phyloP scores from a whole-genome alignment of 148 eudicot species.

The Rhododendron griersonianum region DNA sequence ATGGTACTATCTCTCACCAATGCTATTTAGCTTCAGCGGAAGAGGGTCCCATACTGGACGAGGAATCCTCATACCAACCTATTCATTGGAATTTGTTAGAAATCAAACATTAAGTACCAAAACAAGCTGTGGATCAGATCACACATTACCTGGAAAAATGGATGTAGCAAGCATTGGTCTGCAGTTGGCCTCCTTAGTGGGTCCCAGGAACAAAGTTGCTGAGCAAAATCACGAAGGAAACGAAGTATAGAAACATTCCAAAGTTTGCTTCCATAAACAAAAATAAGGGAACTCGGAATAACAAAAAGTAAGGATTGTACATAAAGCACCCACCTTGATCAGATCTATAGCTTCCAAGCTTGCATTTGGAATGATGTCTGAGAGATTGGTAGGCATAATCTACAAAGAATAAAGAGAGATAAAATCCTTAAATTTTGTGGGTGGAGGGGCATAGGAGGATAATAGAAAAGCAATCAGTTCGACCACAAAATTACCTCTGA shows the following conservation, averaged over 20 bases:
- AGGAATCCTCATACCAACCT: constrained; percentile 56
- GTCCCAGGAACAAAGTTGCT: constrained; percentile 93
- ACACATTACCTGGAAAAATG: constrained; percentile 69
- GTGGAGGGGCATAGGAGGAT: background rate
- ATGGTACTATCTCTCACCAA: constrained; percentile 29
- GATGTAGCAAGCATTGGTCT: constrained; percentile 74
- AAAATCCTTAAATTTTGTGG: background rate
- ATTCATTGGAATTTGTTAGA: constrained; percentile 14
- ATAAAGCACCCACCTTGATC: constrained; percentile 55
- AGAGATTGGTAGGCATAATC: constrained; percentile 64
- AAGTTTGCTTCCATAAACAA: background rate
- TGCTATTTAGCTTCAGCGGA: constrained; percentile 42
- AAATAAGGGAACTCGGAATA: background rate
- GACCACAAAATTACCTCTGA: constrained; percentile 50
- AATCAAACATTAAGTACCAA: background rate
- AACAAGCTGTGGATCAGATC: constrained; percentile 13
- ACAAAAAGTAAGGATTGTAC: background rate
- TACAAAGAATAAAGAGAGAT: constrained; percentile 20
- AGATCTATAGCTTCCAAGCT: constrained; percentile 84
- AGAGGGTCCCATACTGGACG: constrained; percentile 54
- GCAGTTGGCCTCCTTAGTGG: constrained; percentile 88
- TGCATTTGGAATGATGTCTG: constrained; percentile 67
- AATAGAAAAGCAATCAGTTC: background rate
- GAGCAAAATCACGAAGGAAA: constrained; percentile 17
- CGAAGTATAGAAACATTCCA: background rate